These are phyloP conservation scores for Eucalyptus shirleyi DNA, from an alignment of 345 rosid genomes.

Conservation along the genomic window DNA sequence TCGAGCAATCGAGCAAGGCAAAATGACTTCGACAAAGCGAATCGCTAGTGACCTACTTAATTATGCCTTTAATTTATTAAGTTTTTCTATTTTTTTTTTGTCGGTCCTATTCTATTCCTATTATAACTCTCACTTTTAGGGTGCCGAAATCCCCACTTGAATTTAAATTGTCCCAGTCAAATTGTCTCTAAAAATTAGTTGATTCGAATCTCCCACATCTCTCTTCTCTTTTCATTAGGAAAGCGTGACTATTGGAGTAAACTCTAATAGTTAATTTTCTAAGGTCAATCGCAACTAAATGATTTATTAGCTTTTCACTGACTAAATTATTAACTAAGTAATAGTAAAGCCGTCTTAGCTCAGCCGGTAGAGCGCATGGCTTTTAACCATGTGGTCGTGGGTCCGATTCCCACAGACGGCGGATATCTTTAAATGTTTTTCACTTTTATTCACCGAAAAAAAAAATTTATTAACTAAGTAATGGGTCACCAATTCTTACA, in stretches of 20 bases:
- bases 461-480: neutral
- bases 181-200: too few species aligned
- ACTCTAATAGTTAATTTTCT: too few species aligned
- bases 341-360: slow-evolving; percentile 48
- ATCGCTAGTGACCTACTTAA: neutral
- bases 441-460: too few species aligned
- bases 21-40: neutral
- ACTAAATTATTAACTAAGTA: neutral
- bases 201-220: fast-evolving
- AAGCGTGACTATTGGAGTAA: fast-evolving
- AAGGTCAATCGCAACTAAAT: neutral
- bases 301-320: neutral
- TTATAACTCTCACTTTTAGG: too few species aligned
- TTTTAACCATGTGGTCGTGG: slow-evolving; percentile 78
- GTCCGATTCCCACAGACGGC: slow-evolving; percentile 82
- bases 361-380: slow-evolving; percentile 81
- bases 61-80: neutral
- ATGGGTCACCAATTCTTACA: neutral
- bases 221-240: fast-evolving
- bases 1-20: too few species aligned
- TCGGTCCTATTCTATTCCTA: fast-evolving
- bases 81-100: too few species aligned
- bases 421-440: neutral
- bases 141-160: too few species aligned
- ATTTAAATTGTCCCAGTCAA: fast-evolving